Conservation (phyloP, 2,329 filamentous ascomycete genomes). For the Bretziella fagacearum region DNA sequence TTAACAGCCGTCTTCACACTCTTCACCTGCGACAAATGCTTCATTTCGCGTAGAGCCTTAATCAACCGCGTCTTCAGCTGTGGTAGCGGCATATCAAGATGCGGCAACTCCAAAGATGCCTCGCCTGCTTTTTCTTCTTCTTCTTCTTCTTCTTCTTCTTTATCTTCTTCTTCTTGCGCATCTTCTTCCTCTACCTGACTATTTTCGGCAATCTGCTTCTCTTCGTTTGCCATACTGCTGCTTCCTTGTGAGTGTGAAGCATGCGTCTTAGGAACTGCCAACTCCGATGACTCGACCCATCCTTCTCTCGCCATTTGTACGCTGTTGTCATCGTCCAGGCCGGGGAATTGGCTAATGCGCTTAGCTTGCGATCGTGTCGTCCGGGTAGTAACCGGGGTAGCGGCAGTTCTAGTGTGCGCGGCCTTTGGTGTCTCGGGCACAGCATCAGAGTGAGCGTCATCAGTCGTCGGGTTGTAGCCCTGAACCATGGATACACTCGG, state of each 20-base stretch:
- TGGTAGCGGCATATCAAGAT: conserved; percentile 15
- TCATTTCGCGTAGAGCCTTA: conserved; percentile 31
- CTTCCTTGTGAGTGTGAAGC: not conserved
- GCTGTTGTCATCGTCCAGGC: conserved; percentile 4
- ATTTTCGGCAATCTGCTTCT: not conserved
- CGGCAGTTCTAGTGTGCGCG: not conserved
- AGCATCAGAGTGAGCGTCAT: not conserved
- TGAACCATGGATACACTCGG: conserved; percentile 10
- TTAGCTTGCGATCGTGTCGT: conserved; percentile 13
- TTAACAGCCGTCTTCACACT: conserved; percentile 26
- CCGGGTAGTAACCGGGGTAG: conserved; percentile 5
- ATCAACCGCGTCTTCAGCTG: conserved; percentile 30
- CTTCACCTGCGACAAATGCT: conserved; percentile 36
- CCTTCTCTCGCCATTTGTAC: not conserved
- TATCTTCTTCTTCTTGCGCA: no score
- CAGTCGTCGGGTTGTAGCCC: not conserved
- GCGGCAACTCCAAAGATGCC: not conserved
- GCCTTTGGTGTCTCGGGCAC: conserved; percentile 1
- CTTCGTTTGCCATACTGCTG: not conserved
- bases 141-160: not conserved
- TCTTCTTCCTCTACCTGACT: not conserved
- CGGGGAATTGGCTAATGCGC: conserved; percentile 11
- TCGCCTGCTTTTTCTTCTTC: conserved; percentile 18
- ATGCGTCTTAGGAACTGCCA: not conserved
- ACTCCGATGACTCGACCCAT: not conserved